Evolutionary conservation across 83 land plant genomes (phyloP), one percentile per base, ranked within the genome.

Genomic region (Picea abies): DNA sequence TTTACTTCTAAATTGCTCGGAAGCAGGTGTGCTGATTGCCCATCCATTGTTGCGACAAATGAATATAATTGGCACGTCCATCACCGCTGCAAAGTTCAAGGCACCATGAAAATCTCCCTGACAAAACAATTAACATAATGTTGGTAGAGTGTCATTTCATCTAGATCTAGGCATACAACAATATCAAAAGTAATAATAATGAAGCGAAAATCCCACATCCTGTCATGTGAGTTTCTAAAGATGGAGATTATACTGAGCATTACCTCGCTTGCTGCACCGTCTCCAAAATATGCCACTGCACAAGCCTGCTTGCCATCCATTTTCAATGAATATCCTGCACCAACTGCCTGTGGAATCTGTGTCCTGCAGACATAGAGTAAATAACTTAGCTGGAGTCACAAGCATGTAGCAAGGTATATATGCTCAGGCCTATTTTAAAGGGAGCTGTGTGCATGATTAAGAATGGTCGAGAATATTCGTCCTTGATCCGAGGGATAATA

Each of bases 1-100:
- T 69, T 17, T 80, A 85, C 90, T 85, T 83, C 81, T 82, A 60
- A 86, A 88, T 80, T 88, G 90, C 35, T 88, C 90, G 6, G 79
- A 62, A 37, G 85, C 65, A 66, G 90, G 90, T 77, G 90, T 88
- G 78, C 90, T 88, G 65, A 88, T 88, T 66, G 90, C 90, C 75
- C 73, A 88, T 62, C 90, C 90, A 83, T 88, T 88, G 73, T 88
- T 88, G 15, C 90, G 90, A 25, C 90, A 88, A 44, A 88, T 83
- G 25, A 88, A 88, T n/a, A 88, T 49, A 26, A 86, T 78, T 8
- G 88, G 90, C 17, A 69, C 85, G 49, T 83, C 90, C 63, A 88
- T 61, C 41, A 85, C 88, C 9, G 90, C 88, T 60, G 90, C 90
- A 83, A 88, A 85, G 64, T 85, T 88, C 85, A 85, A 22, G 16